Base-by-base conservation (phyloP, 2,329 filamentous ascomycete species). In the Pseudogymnoascus sp. region DNA sequence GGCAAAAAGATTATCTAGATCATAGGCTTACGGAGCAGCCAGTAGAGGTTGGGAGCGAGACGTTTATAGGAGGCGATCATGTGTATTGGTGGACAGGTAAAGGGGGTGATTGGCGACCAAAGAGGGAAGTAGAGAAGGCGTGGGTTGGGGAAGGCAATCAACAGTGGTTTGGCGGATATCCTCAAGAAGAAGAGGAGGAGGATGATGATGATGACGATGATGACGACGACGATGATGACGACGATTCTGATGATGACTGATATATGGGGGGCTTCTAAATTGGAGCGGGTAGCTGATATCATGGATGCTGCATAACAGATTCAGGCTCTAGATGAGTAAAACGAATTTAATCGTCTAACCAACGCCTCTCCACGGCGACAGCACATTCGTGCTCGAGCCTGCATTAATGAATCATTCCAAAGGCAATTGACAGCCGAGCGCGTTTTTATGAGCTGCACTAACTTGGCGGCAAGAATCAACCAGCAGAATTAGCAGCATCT, bases 101-200 rank as follows among this genome's bases (percentile, higher is more conserved):
- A 33, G 49, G 49, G 16, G 49, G 49, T n/a, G 25, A 19, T 35
- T 55, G 49, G 49, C 25, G 49, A 12, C 49, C 49, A 33, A 55
- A 7, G 9, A 35, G 49, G 28, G 30, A 55, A 22, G 49, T 55
- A 35, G 49, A 55, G 16, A 55, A 19, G 16, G 49, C 28, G 16
- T 55, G 49, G 49, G 49, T 55, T 33, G 49, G 49, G 14, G 49
- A 55, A 33, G 49, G 49, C 28, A 55, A 55, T 22, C 49, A 55
- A 16, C 49, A 55, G n/a, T 55, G 49, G 49, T 55, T 55, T 30
- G 33, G 22, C 5, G 49, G 49, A 33, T 55, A 55, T 22, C 49
- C 49, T 14, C 28, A 55, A 33, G 49, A 33, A 35, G 49, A 55
- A 8, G 25, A 33, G 2, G n/a, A 33, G 0, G 49, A 22, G 1